phyloP scores from a whole-genome alignment of 352 stramenopile species.

The Phytophthora foliorum region DNA sequence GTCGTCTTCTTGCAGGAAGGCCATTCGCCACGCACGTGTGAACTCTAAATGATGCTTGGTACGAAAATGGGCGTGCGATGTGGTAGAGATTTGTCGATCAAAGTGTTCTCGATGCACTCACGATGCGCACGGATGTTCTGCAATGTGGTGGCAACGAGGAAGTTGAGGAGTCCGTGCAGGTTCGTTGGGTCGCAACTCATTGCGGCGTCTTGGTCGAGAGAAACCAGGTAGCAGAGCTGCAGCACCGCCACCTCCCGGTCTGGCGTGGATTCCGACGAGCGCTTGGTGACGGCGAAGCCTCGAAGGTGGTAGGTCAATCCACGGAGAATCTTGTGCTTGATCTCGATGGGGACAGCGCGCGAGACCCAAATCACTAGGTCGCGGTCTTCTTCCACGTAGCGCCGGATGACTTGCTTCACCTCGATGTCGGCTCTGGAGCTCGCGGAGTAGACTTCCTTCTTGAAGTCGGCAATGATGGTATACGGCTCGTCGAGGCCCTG shows the following conservation, averaged over 20 bases:
- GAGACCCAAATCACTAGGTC: constrained; percentile 53
- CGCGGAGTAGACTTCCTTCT: constrained; percentile 51
- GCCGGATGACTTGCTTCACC: constrained; percentile 59
- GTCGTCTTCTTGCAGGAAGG: constrained; percentile 29
- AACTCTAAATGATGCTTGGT: not conserved
- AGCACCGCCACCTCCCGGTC: constrained; percentile 17
- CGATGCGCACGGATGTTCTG: constrained; percentile 33
- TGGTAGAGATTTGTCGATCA: constrained; percentile 26
- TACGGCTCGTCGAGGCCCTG: constrained; percentile 40
- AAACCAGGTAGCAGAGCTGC: constrained; percentile 28
- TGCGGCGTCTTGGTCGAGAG: constrained; percentile 24
- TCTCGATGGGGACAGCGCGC: constrained; percentile 50
- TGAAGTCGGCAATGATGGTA: constrained; percentile 61
- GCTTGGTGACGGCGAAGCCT: constrained; percentile 52
- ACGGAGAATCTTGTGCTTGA: constrained; percentile 49
- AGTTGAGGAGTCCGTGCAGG: constrained; percentile 23
- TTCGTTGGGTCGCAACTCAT: constrained; percentile 8
- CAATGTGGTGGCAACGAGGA: constrained; percentile 20
- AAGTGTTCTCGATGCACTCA: constrained; percentile 30
- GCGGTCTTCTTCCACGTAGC: constrained; percentile 56
- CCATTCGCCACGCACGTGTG: constrained; percentile 5
- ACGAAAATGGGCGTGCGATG: not conserved
- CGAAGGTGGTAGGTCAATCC: constrained; percentile 49
- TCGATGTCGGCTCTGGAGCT: constrained; percentile 52
- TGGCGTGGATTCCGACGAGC: constrained; percentile 15